A percentile compares a stretch with the other conserved stretches of the same genome.
These are phyloP conservation scores for Claviceps monticola DNA, from an alignment of 2,329 filamentous ascomycete species.

Conservation along the genomic window DNA sequence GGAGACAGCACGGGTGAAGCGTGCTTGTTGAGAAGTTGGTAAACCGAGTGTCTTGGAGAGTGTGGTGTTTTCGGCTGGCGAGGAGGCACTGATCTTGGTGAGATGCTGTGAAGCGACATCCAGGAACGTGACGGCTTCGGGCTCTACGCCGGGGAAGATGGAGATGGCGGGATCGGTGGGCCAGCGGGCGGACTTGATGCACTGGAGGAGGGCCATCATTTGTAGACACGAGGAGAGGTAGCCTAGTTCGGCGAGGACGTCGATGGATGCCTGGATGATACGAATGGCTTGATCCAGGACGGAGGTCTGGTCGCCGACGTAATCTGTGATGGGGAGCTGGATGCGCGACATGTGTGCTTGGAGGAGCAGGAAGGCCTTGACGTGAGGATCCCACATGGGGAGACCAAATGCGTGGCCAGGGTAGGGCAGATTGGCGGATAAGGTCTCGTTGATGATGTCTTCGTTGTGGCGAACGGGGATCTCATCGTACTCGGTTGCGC, in stretches of 20 bases:
- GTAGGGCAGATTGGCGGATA: conserved; percentile 67
- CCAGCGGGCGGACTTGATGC: conserved; percentile 87
- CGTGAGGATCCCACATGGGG: conserved; percentile 96
- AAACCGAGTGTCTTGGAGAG: conserved; percentile 40
- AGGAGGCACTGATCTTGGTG: conserved; percentile 25
- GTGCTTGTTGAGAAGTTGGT: conserved; percentile 24
- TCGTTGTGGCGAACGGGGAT: conserved; percentile 96
- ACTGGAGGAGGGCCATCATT: conserved; percentile 80
- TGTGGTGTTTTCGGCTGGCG: conserved; percentile 22
- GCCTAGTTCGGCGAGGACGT: conserved; percentile 83
- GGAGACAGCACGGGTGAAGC: conserved; percentile 45
- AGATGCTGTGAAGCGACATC: conserved; percentile 25
- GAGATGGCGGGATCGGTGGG: conserved; percentile 65
- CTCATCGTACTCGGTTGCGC: conserved; percentile 92
- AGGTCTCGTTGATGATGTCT: conserved; percentile 86
- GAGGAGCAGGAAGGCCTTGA: conserved; percentile 86
- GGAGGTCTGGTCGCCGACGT: conserved; percentile 81
- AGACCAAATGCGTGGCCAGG: conserved; percentile 48
- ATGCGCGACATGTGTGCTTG: conserved; percentile 93
- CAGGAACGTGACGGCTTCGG: conserved; percentile 16
- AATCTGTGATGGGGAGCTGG: conserved; percentile 87
- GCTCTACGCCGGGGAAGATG: conserved; percentile 61
- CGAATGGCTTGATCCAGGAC: conserved; percentile 94
- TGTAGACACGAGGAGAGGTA: conserved; percentile 61
- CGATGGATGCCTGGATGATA: conserved; percentile 90